phyloP scores from a whole-genome alignment of 208 protist genomes.

The Leishmania tarentolae region DNA sequence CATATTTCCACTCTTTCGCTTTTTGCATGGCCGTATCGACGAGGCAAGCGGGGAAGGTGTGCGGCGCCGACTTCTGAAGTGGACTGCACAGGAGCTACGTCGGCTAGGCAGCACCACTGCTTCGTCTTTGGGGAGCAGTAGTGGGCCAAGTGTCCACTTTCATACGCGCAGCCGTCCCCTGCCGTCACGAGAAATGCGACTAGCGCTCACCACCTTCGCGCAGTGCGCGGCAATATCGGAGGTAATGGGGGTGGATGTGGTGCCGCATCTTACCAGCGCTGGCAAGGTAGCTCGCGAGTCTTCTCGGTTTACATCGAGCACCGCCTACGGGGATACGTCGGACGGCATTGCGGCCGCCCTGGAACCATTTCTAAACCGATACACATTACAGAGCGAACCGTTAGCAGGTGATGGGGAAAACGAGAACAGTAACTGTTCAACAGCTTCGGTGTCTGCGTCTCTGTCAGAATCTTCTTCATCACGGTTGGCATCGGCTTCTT shows the following conservation, averaged over 20 bases:
- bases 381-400: slow-evolving; percentile 31
- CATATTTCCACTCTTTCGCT: slow-evolving; percentile 68
- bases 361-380: slow-evolving; percentile 46
- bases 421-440: not conserved
- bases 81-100: slow-evolving; percentile 59
- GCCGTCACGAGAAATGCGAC: slow-evolving; percentile 22
- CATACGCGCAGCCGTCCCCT: slow-evolving; percentile 11
- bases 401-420: slow-evolving; percentile 11
- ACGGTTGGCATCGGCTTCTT: not conserved
- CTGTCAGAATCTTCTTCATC: not conserved
- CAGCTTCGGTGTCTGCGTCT: not conserved
- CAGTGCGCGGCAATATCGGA: slow-evolving; percentile 77
- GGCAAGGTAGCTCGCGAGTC: not conserved
- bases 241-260: slow-evolving; percentile 47
- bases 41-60: slow-evolving; percentile 53
- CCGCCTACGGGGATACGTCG: slow-evolving; percentile 13
- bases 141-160: not conserved
- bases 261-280: slow-evolving; percentile 17
- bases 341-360: slow-evolving; percentile 38
- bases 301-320: slow-evolving; percentile 11
- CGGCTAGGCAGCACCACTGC: slow-evolving; percentile 1
- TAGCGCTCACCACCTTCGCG: slow-evolving; percentile 69
- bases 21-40: slow-evolving; percentile 45
- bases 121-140: not conserved
- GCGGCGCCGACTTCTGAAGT: slow-evolving; percentile 72